Evolutionary conservation across 768 basidiomycete genomes (phyloP).

Genomic region (Boletus coccyginus): DNA sequence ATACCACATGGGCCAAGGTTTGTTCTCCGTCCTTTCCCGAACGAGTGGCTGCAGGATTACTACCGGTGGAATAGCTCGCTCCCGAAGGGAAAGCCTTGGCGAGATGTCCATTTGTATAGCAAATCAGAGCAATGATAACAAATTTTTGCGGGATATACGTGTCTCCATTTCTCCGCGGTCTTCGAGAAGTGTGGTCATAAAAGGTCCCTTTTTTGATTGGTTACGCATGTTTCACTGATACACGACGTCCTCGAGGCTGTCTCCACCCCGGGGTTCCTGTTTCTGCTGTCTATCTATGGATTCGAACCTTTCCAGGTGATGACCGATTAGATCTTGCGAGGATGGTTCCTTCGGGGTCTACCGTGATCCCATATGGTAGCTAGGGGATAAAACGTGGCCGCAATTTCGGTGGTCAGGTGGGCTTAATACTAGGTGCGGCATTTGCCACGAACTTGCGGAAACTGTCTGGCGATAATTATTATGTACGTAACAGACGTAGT

Average conservation of each 20-base stretch:
- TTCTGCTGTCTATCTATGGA: conserved; percentile 31
- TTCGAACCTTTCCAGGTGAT: conserved; percentile 4
- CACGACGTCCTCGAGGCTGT: conserved; percentile 20
- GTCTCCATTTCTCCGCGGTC: conserved; percentile 24
- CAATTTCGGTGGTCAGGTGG: conserved; percentile 14
- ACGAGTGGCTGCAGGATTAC: conserved; percentile 1
- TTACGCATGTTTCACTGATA: conserved; percentile 22
- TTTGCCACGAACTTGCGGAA: conserved; percentile 11
- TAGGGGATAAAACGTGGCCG: conserved; percentile 11
- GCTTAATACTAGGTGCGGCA: conserved; percentile 5
- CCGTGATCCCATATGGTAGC: conserved; percentile 12
- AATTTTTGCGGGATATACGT: conserved; percentile 4
- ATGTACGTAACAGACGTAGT: conserved; percentile 19
- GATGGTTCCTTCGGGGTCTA: conserved; percentile 16
- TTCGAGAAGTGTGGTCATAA: conserved; percentile 5
- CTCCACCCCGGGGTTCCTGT: conserved; percentile 26
- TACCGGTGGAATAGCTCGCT: conserved; percentile 27
- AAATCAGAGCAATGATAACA: conserved; percentile 12
- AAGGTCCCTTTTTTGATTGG: conserved; percentile 14
- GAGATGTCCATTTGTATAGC: conserved; percentile 26
- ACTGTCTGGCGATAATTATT: conserved; percentile 18
- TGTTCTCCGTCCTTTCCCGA: conserved; percentile 20
- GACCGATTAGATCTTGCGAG: conserved; percentile 18
- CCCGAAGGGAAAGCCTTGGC: conserved; percentile 34
- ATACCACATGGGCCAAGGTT: conserved; percentile 45